These are phyloP conservation scores for Tritrichomonas foetus DNA, from an alignment of 208 protist genomes.

Conservation along the genomic window DNA sequence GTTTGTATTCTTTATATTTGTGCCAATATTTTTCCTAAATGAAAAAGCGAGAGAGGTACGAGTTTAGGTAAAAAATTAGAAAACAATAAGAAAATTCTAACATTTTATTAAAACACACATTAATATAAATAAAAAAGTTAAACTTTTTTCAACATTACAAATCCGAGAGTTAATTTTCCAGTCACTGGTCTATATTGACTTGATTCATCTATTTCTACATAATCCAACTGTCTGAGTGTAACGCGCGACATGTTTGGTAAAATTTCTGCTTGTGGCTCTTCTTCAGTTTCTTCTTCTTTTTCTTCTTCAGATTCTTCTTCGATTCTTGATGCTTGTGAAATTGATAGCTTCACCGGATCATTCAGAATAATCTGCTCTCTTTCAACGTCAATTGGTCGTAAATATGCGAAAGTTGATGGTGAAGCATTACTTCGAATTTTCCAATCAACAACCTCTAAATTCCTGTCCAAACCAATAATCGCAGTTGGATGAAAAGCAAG, in stretches of 20 bases:
- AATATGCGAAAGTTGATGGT: not conserved
- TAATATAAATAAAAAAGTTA: too few relatives aligned
- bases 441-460: not conserved
- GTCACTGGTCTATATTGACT: not conserved
- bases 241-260: not conserved
- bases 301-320: not conserved
- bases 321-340: not conserved
- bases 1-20: too few relatives aligned
- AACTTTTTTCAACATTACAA: slow-evolving; percentile 20
- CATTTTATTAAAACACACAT: too few relatives aligned
- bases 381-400: not conserved
- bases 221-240: not conserved
- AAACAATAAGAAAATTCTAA: too few relatives aligned
- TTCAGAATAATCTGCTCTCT: not conserved
- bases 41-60: too few relatives aligned
- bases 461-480: not conserved
- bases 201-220: not conserved
- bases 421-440: not conserved
- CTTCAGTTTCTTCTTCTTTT: not conserved
- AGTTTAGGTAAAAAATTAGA: too few relatives aligned
- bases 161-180: not conserved
- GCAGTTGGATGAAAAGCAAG: not conserved
- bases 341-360: not conserved
- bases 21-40: too few relatives aligned
- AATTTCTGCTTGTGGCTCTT: not conserved